Conservation (phyloP, 768 basidiomycete species). For the Boletellus emodensis region DNA sequence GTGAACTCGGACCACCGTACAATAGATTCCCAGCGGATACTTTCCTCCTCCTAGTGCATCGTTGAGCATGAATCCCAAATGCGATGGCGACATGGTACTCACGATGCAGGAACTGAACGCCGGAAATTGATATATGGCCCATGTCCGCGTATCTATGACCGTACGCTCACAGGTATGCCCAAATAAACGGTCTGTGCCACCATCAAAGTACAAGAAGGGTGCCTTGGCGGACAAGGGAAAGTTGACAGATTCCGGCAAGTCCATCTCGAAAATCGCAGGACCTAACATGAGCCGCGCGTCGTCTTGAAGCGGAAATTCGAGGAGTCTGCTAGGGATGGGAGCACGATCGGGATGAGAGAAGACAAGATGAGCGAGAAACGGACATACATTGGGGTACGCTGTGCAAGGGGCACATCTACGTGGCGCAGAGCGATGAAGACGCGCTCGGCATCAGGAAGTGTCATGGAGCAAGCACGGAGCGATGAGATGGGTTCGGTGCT, state of each 20-base stretch:
- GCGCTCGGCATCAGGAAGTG: conserved; percentile 14
- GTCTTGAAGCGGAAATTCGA: conserved; percentile 18
- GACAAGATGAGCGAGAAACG: not conserved
- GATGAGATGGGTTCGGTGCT: conserved; percentile 15
- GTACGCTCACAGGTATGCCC: conserved; percentile 6
- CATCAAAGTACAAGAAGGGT: conserved; percentile 17
- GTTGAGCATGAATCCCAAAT: not conserved
- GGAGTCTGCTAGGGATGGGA: conserved; percentile 15
- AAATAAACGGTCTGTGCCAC: conserved; percentile 14
- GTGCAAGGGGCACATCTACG: conserved; percentile 11
- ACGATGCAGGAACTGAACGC: conserved; percentile 12
- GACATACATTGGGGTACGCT: conserved; percentile 21
- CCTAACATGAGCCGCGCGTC: conserved; percentile 10
- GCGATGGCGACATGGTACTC: not conserved
- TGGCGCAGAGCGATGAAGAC: conserved; percentile 19
- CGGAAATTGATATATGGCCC: conserved; percentile 16
- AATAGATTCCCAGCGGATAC: not conserved
- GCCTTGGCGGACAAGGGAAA: conserved; percentile 15
- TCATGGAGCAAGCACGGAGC: conserved; percentile 17
- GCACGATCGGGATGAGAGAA: conserved; percentile 3
- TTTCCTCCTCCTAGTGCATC: conserved; percentile 3
- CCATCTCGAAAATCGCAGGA: conserved; percentile 13
- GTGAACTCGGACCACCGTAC: conserved; percentile 12
- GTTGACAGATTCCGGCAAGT: conserved; percentile 14
- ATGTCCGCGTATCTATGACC: conserved; percentile 16